A percentile compares a stretch with the other conserved stretches of the same genome.
Evolutionary conservation across 2,329 filamentous ascomycete genomes (phyloP).

Genomic region (Cladosporium sp.): DNA sequence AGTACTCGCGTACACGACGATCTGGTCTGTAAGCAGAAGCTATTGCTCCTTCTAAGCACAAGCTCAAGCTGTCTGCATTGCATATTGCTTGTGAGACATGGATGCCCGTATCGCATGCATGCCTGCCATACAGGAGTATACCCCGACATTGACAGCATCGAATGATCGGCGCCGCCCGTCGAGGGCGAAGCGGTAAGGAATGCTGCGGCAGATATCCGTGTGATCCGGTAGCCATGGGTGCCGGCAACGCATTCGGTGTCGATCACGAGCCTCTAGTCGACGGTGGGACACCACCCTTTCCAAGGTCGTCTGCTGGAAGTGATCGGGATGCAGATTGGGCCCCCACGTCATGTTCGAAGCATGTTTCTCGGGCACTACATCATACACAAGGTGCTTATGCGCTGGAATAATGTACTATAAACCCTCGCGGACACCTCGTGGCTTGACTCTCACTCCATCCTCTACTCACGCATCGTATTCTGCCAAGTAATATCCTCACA

Average conservation of each 20-base stretch:
- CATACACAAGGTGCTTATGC: neutral
- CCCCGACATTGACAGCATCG: too few species aligned
- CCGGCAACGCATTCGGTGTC: neutral
- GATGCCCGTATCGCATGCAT: neutral
- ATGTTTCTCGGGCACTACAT: neutral
- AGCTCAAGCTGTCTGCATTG: neutral
- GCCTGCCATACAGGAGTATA: too few species aligned
- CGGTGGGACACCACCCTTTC: neutral
- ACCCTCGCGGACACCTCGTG: neutral
- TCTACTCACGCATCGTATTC: neutral
- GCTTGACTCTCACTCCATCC: neutral
- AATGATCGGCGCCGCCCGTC: neutral
- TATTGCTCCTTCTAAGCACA: neutral
- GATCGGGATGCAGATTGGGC: neutral
- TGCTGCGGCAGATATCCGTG: neutral
- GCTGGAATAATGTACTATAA: slow-evolving; percentile 1
- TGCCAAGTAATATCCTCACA: neutral
- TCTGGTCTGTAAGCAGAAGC: slow-evolving; percentile 1
- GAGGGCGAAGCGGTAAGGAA: neutral
- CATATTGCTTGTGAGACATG: neutral
- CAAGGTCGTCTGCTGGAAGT: neutral
- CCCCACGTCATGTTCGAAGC: neutral
- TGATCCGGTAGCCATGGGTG: neutral
- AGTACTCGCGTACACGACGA: neutral
- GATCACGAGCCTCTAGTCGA: neutral